phyloP scores from a whole-genome alignment of 2,329 filamentous ascomycete species.

The Mycosphaerella sp. region DNA sequence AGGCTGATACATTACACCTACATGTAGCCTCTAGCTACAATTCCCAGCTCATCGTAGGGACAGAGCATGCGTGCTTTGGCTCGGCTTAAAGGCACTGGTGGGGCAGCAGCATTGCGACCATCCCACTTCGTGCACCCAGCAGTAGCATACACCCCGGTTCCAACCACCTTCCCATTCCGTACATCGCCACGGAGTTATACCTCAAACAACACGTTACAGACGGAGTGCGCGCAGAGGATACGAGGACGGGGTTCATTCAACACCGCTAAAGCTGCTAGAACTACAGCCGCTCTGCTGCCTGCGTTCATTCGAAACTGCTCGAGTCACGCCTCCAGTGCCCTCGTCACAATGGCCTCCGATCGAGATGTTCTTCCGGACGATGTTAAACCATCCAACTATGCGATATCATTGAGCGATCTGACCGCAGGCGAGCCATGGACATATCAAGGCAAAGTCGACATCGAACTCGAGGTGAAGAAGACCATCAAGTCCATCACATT shows the following conservation, averaged over 20 bases:
- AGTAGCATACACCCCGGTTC: not conserved
- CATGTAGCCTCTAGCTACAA: too few species aligned
- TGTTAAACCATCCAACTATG: constrained; percentile 81
- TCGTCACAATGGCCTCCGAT: constrained; percentile 42
- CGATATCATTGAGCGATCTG: constrained; percentile 72
- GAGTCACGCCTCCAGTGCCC: constrained; percentile 30
- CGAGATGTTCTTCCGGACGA: constrained; percentile 43
- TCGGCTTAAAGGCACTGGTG: not conserved
- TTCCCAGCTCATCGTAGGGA: too few species aligned
- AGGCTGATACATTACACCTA: too few species aligned
- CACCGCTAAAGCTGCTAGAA: not conserved
- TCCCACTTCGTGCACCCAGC: not conserved
- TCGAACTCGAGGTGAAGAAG: constrained; percentile 66
- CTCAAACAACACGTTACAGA: not conserved
- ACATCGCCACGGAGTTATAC: not conserved
- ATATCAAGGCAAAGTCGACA: constrained; percentile 80
- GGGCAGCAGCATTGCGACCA: not conserved
- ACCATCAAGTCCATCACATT: constrained; percentile 70
- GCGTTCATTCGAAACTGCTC: constrained; percentile 25
- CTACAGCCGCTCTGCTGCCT: not conserved
- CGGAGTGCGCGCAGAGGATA: not conserved
- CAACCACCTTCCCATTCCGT: not conserved
- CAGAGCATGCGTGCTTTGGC: not conserved
- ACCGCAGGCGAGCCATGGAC: constrained; percentile 66
- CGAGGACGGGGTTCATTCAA: not conserved